These are phyloP conservation scores for Picochlorum sp. DNA, from an alignment of 139 green algal genomes.

Conservation along the genomic window DNA sequence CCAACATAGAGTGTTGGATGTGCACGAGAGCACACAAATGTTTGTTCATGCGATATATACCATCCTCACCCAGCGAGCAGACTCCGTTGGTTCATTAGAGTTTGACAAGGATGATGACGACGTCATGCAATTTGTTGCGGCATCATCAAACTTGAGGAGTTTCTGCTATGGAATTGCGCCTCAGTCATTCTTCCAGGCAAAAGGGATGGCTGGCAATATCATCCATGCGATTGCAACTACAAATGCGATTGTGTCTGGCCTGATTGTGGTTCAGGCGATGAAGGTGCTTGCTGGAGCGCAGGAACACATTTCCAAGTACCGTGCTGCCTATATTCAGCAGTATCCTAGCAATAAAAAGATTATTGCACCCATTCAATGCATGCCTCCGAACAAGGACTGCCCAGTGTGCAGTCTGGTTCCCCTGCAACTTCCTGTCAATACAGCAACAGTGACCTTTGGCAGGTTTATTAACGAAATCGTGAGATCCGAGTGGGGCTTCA, in stretches of 20 bases:
- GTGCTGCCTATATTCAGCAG: slow-evolving; percentile 45
- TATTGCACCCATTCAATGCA: slow-evolving; percentile 17
- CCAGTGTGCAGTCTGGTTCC: slow-evolving; percentile 66
- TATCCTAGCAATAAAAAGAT: slow-evolving; percentile 26
- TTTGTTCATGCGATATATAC: slow-evolving; percentile 59
- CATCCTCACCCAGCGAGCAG: slow-evolving; percentile 41
- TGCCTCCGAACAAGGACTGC: slow-evolving; percentile 50
- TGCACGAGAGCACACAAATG: slow-evolving; percentile 42
- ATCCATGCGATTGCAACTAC: slow-evolving; percentile 98
- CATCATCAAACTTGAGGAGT: slow-evolving; percentile 78
- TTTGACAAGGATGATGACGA: slow-evolving; percentile 92
- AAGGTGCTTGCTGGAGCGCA: slow-evolving; percentile 67
- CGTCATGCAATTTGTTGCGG: slow-evolving; percentile 88
- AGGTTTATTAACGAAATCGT: slow-evolving; percentile 59
- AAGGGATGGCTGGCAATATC: slow-evolving; percentile 99
- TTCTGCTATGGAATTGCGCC: slow-evolving; percentile 71
- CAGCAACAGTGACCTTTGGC: slow-evolving; percentile 41
- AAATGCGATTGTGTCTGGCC: slow-evolving; percentile 87
- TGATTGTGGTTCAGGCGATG: slow-evolving; percentile 85
- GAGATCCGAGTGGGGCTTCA: slow-evolving; percentile 56
- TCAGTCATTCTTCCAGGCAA: slow-evolving; percentile 77
- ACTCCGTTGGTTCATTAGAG: slow-evolving; percentile 39
- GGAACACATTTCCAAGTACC: slow-evolving; percentile 9
- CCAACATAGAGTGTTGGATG: slow-evolving; percentile 47
- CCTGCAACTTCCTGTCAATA: slow-evolving; percentile 50